Evolutionary conservation across 2,329 filamentous ascomycete genomes (phyloP).

Genomic region (Hawksworthiomyces lignivorus): DNA sequence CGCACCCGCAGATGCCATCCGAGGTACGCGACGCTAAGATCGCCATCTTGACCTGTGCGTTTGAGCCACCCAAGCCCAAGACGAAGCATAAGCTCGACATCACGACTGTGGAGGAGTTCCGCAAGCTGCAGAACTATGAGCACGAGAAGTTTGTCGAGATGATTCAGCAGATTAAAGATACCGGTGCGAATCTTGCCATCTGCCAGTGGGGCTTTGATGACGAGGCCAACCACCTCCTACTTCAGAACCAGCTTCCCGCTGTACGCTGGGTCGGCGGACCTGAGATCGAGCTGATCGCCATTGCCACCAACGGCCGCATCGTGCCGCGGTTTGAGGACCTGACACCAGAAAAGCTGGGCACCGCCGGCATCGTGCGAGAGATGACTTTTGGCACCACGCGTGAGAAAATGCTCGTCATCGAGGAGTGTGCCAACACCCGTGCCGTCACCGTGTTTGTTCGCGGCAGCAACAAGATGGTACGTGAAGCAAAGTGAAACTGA

Average conservation of each 20-base stretch:
- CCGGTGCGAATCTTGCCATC: constrained; percentile 92
- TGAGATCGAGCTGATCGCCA: constrained; percentile 96
- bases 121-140: constrained; percentile 94
- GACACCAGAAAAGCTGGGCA: constrained; percentile 82
- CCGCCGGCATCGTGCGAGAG: constrained; percentile 81
- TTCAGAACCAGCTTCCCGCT: constrained; percentile 92
- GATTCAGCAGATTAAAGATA: constrained; percentile 97
- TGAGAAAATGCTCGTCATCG: constrained; percentile 99
- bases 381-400: constrained; percentile 95
- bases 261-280: constrained; percentile 97
- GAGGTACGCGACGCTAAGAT: constrained; percentile 94
- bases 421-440: constrained; percentile 96
- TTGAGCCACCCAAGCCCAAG: constrained; percentile 98
- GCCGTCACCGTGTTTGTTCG: constrained; percentile 95
- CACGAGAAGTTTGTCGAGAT: constrained; percentile 95
- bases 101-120: constrained; percentile 94
- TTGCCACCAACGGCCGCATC: constrained; percentile 95
- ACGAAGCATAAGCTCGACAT: constrained; percentile 99
- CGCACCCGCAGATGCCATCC: constrained; percentile 96
- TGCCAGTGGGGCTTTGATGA: constrained; percentile 99
- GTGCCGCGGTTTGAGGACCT: constrained; percentile 96
- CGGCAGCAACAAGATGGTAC: constrained; percentile 98
- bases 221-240: constrained; percentile 92
- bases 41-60: constrained; percentile 94
- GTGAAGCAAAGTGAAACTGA: no score